Evolutionary conservation across 2,329 filamentous ascomycete genomes (phyloP), one percentile per base, ranked within the genome.

Genomic region (Botryotinia narcissicola): DNA sequence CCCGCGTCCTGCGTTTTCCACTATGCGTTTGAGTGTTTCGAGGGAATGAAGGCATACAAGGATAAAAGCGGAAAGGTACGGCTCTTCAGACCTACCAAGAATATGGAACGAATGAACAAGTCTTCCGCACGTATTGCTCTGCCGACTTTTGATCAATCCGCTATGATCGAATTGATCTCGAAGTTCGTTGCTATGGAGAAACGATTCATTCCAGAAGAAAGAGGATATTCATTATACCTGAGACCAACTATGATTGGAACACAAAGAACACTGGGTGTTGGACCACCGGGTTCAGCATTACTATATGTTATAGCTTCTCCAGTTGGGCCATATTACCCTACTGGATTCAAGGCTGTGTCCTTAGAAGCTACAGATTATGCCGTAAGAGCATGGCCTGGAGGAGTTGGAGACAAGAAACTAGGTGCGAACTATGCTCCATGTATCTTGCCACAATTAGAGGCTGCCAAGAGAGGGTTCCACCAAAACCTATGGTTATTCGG

Each of bases 41-140:
- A 99, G 86, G 96, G 96, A 78, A 97, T 98, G 94, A 99, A 99
- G 87, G 96, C 96, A 74, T 99, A 99, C 88, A 97, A 95, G 84
- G 94, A 97, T 85, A 89, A 88, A 72, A 82, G 89, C 61, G 93
- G 93, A 78, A 85, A 90, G 74, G 89, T 97, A 78, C 91, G 95
- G 72, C 87, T 99, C 72, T 99, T 99, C 88, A 90, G 96, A 48
- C 96, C 96, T 3, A 92, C 97, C 82, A 96, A 90, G 88, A 99
- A 99, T 87, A 98, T 98, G 95, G 91, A 87, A 76, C 92, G 96
- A 75, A 85, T 99, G 83, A 99, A 98, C 87, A 93, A 92, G 83
- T 98, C 95, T 3, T 90, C 93, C 67, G 90, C 93, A 57, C 93
- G 96, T 77, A 98, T 99, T 84, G 95, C 96, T 20, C 87, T 99